Evolutionary conservation across 345 rosid genomes (phyloP).

Genomic region (Populus davidiana): DNA sequence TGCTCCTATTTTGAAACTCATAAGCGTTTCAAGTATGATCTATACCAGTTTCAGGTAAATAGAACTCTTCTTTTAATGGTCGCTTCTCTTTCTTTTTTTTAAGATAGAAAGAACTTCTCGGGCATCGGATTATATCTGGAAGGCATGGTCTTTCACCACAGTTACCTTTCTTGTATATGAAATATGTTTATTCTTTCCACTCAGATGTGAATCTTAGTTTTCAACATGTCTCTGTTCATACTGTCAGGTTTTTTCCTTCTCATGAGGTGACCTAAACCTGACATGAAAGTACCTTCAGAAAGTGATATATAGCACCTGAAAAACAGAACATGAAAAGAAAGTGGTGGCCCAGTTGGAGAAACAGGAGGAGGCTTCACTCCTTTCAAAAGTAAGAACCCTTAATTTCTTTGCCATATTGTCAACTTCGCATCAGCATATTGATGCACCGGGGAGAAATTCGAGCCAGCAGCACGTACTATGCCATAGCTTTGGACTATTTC

Average conservation of each 20-base stretch:
- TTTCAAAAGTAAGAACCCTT: neutral
- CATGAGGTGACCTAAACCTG: neutral
- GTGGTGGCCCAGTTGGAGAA: neutral
- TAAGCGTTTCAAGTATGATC: constrained; percentile 73
- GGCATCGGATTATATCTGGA: neutral
- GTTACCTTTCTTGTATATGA: neutral
- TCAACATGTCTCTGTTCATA: neutral
- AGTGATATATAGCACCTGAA: neutral
- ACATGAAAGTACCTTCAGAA: neutral
- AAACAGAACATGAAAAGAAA: neutral
- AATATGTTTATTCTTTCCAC: neutral
- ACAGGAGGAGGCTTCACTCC: neutral
- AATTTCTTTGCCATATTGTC: neutral
- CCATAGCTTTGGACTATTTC: neutral
- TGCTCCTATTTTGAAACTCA: constrained; percentile 81
- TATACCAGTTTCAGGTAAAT: constrained; percentile 76
- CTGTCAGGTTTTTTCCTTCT: neutral
- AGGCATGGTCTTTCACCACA: neutral
- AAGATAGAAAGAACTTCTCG: neutral
- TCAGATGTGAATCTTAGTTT: neutral
- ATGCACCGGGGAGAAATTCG: neutral
- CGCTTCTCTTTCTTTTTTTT: neutral
- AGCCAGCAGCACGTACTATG: neutral
- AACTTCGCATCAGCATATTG: neutral
- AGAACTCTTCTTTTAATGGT: neutral